Percentiles rank a stretch among this genome's conserved stretches.
phyloP scores from a whole-genome alignment of 139 green algal species.

The Chlamydomonas incerta region DNA sequence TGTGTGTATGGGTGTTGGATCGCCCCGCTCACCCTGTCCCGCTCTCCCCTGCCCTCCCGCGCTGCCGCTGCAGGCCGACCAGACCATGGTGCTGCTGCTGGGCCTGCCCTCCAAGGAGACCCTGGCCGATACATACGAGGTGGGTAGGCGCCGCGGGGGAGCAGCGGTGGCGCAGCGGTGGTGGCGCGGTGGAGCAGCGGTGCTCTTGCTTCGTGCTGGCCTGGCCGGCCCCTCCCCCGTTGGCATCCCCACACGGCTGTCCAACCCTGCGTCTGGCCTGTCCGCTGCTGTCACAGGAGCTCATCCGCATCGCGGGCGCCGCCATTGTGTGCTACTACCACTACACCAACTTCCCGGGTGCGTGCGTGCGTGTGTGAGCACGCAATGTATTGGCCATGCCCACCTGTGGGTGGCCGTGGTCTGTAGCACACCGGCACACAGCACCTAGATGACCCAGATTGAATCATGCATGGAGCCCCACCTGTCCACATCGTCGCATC shows the following conservation, averaged over 20 bases:
- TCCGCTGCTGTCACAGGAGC: slow-evolving; percentile 38
- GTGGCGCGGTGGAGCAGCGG: background rate
- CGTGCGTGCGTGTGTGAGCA: too few relatives aligned
- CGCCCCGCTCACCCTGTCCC: background rate
- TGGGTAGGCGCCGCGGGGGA: background rate
- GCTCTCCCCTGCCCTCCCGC: background rate
- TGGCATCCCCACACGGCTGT: background rate
- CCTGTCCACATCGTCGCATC: too few relatives aligned
- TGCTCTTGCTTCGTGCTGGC: background rate
- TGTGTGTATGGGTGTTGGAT: too few relatives aligned
- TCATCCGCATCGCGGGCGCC: slow-evolving; percentile 33
- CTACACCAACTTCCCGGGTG: slow-evolving; percentile 44
- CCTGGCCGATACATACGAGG: slow-evolving; percentile 7
- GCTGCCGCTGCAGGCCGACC: background rate
- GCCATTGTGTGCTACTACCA: slow-evolving; percentile 28
- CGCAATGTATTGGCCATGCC: too few relatives aligned
- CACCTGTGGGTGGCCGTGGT: too few relatives aligned
- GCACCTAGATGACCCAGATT: too few relatives aligned
- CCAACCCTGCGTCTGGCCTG: background rate
- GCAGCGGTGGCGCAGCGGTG: background rate
- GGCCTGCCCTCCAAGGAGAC: slow-evolving; percentile 24
- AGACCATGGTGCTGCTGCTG: background rate
- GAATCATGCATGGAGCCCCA: too few relatives aligned
- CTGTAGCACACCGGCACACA: too few relatives aligned
- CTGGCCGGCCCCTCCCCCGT: background rate